Percentiles rank a stretch among this genome's conserved stretches.
Evolutionary conservation across 352 stramenopile species (phyloP).

Genomic region (Phytopythium helicoides): DNA sequence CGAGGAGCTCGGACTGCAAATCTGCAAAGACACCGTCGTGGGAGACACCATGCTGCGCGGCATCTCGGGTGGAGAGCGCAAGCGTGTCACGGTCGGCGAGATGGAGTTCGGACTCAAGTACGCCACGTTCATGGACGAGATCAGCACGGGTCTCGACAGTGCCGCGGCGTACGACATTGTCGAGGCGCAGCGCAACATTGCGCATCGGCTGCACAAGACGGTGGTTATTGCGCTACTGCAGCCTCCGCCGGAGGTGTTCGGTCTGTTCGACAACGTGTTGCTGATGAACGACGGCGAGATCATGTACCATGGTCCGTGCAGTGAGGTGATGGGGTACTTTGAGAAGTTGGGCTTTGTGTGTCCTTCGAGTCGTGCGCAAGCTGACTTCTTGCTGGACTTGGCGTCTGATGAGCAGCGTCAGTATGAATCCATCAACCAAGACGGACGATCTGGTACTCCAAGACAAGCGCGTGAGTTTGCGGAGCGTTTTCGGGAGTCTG

Average conservation of each 20-base stretch:
- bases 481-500: conserved; percentile 33
- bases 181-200: conserved; percentile 17
- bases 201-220: conserved; percentile 26
- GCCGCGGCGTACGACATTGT: conserved; percentile 37
- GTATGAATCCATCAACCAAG: conserved; percentile 19
- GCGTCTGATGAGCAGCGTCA: conserved; percentile 21
- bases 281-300: conserved; percentile 77
- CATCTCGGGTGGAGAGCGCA: conserved; percentile 79
- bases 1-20: conserved; percentile 16
- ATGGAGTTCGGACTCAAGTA: conserved; percentile 21
- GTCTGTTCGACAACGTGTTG: conserved; percentile 66
- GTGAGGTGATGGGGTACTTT: conserved; percentile 28
- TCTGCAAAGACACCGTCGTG: conserved; percentile 22
- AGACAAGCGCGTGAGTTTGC: conserved; percentile 9
- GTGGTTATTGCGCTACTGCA: conserved; percentile 72
- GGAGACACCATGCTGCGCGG: conserved; percentile 50
- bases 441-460: conserved; percentile 5
- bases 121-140: conserved; percentile 64
- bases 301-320: conserved; percentile 64
- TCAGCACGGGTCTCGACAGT: conserved; percentile 36
- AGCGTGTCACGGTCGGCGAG: conserved; percentile 37
- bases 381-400: conserved; percentile 26
- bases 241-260: conserved; percentile 88
- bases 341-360: conserved; percentile 27
- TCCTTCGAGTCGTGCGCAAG: conserved; percentile 24